Base-by-base conservation (phyloP, 83 land plant genomes). In the Thuja plicata region DNA sequence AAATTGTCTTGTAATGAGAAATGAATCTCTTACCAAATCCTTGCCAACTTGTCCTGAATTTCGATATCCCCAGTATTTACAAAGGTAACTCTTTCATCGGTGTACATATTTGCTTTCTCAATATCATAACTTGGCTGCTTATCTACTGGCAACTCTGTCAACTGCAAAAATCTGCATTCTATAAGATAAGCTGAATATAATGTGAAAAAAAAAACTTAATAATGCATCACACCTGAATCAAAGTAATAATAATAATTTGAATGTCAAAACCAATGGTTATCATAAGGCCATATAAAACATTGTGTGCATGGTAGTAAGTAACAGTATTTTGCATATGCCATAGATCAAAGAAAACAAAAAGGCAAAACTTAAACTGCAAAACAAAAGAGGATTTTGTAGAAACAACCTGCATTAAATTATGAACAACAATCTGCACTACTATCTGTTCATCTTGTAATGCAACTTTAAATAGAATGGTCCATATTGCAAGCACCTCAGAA, bases 61-160 rank as follows among this genome's bases (percentile, higher is more conserved):
- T 95, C 96, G 85, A 95, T 78, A 88, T 95, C 95, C 0, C 96
- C 96, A 90, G 94, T 94, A 60, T 95, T 95, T 55, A 89, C 94
- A 90, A 95, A 94, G 57, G 96, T 92, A 15, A 92, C 77, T 88
- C 90, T 93, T 0, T 74, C 88, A 0, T 34, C 37, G 7, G 16
- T 24, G 6, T 89, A 90, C 89, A 92, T 92, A 62, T 95, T 93
- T 88, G 95, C 96, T 74, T 90, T 89, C 85, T 92, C 90, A 85
- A 93, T 90, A 91, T 95, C 95, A 94, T 94, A 95, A 80, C 73
- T 92, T 80, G 96, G 95, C 79, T 92, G 89, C 87, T 91, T 89
- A 78, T 94, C 94, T 77, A 91, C 7, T 73, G 93, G 91, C 84
- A 92, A 87, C 89, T 95, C 93, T 90, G 96, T 94, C 50, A 95